A percentile compares a stretch with the other conserved stretches of the same genome.
phyloP scores from a whole-genome alignment of 345 rosid species.

The Dimocarpus longan region DNA sequence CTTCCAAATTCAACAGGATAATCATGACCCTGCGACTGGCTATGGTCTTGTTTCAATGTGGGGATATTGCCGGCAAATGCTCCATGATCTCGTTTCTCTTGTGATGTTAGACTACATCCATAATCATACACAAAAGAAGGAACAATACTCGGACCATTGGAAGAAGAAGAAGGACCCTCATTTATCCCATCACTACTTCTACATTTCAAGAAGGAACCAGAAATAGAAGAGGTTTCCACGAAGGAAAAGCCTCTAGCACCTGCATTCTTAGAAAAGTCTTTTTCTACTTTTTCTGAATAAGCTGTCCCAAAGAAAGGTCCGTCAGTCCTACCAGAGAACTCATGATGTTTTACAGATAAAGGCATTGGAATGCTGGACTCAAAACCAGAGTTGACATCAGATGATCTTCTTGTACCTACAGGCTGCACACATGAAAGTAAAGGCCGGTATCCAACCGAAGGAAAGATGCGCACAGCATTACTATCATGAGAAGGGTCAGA shows the following conservation, averaged over 20 bases:
- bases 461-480: slow-evolving; percentile 22
- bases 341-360: slow-evolving; percentile 12
- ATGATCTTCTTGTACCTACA: slow-evolving; percentile 19
- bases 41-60: slow-evolving; percentile 23
- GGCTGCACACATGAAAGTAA: slow-evolving; percentile 21
- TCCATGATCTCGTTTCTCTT: slow-evolving; percentile 22
- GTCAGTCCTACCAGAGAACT: slow-evolving; percentile 23
- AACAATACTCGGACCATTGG: slow-evolving; percentile 24
- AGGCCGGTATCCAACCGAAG: slow-evolving; percentile 8
- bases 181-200: slow-evolving; percentile 16
- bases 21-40: slow-evolving; percentile 12
- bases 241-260: slow-evolving; percentile 10
- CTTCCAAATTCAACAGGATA: slow-evolving; percentile 19
- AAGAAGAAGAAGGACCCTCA: slow-evolving; percentile 25
- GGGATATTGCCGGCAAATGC: slow-evolving; percentile 29
- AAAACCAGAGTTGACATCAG: slow-evolving; percentile 20
- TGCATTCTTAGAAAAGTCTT: slow-evolving; percentile 27
- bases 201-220: slow-evolving; percentile 13
- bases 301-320: slow-evolving; percentile 7
- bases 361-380: slow-evolving; percentile 26
- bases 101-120: slow-evolving; percentile 17
- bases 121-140: slow-evolving; percentile 34
- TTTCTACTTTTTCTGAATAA: slow-evolving; percentile 22
- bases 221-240: slow-evolving; percentile 29
- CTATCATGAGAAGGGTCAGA: neutral